Conservation (phyloP, 2,329 filamentous ascomycete species). For the Sporothrix schenckii region DNA sequence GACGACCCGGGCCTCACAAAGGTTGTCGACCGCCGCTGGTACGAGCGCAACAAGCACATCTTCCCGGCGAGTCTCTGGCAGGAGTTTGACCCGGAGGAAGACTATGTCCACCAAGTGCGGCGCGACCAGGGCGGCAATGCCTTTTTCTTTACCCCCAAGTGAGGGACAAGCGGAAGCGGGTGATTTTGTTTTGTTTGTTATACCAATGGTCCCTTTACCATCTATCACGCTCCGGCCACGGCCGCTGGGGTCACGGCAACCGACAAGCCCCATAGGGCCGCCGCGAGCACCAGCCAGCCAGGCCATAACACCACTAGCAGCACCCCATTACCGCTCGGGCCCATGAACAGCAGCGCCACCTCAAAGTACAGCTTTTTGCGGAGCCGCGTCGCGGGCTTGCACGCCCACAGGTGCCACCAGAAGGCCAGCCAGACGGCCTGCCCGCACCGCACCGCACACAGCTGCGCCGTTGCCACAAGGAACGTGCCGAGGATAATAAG, state of each 20-base stretch:
- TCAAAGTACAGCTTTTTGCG: conserved; percentile 46
- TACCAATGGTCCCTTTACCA: not conserved
- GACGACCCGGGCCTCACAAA: conserved; percentile 85
- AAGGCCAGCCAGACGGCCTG: conserved; percentile 14
- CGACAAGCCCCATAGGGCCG: conserved; percentile 44
- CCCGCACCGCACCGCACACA: not conserved
- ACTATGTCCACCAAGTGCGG: conserved; percentile 75
- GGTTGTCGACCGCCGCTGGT: conserved; percentile 95
- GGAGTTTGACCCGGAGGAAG: conserved; percentile 86
- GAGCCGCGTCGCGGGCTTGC: conserved; percentile 32
- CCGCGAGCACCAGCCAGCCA: conserved; percentile 55
- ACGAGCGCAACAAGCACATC: conserved; percentile 96
- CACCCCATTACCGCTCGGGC: conserved; percentile 53
- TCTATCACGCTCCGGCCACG: not conserved
- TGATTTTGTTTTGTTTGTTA: conserved; percentile 10
- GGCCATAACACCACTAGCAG: conserved; percentile 60
- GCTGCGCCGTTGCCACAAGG: not conserved
- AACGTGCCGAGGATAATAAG: not conserved
- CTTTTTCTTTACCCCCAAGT: conserved; percentile 74
- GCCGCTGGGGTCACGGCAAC: conserved; percentile 42
- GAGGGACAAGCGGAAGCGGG: conserved; percentile 29
- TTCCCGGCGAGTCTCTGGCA: conserved; percentile 96
- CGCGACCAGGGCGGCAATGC: conserved; percentile 88
- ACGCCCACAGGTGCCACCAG: conserved; percentile 30
- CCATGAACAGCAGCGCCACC: conserved; percentile 55